Base-by-base conservation (phyloP, 352 stramenopile species). In the Phytophthora europaea region DNA sequence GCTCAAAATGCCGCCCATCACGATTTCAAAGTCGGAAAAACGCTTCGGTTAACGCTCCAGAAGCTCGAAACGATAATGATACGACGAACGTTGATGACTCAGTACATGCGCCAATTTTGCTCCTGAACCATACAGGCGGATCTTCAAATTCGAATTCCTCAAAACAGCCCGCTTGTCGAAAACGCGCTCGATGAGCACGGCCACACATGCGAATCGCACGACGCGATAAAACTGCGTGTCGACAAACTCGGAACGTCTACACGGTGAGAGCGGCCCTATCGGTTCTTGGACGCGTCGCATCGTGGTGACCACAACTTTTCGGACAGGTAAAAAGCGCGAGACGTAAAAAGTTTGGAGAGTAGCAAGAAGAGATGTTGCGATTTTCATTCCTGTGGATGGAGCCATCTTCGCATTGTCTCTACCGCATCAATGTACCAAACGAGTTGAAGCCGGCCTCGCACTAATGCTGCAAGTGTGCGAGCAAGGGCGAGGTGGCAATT, bases 381-480 rank as follows among this genome's bases (percentile, higher is more conserved):
- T 78, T 75, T 61, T 74, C 50, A 75, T 72, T 78, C 47, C 40
- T 75, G 40, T 78, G 71, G 71, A 53, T 64, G 28, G 45, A 69
- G 36, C 48, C 48, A 71, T 67, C 23, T 70, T 40, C 48, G 51
- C 18, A 13, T 28, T 12, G 58, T 70, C n/a, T 67, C n/a, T 67
- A 54, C 51, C 48, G 28, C 12, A 22, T 33, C 26, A 31, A 31
- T 31, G 26, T 63, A 55, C 26, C 33, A 22, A 28, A 61, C 51
- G 5, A 51, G 34, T 63, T 70, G 20, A 66, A 62, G 61, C 23
- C 40, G 61, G n/a, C 22, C 33, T 50, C 23, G 31, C 7, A 59
- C 55, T 75, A 75, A 75, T 15, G 47, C 45, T 26, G 9, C 26
- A 62, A 62, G 15, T 51, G n/a, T 16, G 20, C 18, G 62, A 72